Conservation (phyloP, 1,139 yeast species). For the Pneumocystis carinii region DNA sequence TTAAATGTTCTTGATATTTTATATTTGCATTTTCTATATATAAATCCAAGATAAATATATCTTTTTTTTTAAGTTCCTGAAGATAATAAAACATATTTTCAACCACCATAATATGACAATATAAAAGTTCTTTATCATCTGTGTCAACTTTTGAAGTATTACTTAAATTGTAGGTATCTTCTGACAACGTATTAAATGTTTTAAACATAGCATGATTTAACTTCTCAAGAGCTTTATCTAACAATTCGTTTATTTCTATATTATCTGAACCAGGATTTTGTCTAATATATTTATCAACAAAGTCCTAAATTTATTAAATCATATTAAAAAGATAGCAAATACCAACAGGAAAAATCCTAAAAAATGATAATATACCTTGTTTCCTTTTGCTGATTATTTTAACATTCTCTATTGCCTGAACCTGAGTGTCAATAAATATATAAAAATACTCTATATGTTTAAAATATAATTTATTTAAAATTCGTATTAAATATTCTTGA, state of each 20-base stretch:
- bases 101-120: conserved; percentile 44
- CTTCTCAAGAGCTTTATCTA: conserved; percentile 32
- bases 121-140: conserved; percentile 42
- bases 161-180: conserved; percentile 15
- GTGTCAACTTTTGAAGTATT: conserved; percentile 22
- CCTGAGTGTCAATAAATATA: conserved; percentile 41
- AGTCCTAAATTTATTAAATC: not conserved
- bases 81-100: conserved; percentile 48
- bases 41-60: conserved; percentile 20
- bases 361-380: conserved; percentile 30
- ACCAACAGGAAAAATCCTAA: conserved; percentile 29
- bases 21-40: conserved; percentile 25
- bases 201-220: conserved; percentile 23
- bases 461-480: conserved; percentile 39
- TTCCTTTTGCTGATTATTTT: conserved; percentile 31
- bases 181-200: conserved; percentile 21
- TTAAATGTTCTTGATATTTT: conserved; percentile 33
- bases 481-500: conserved; percentile 51
- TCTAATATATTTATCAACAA: not conserved
- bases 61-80: conserved; percentile 33
- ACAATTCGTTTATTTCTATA: conserved; percentile 25
- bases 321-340: not conserved
- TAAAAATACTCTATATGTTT: conserved; percentile 44
- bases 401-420: conserved; percentile 39
- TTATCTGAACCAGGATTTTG: conserved; percentile 1